Evolutionary conservation across 495 filamentous ascomycete species (phyloP), one percentile per base, ranked within the genome.

Genomic region (Aspergillus sclerotiicarbonarius): DNA sequence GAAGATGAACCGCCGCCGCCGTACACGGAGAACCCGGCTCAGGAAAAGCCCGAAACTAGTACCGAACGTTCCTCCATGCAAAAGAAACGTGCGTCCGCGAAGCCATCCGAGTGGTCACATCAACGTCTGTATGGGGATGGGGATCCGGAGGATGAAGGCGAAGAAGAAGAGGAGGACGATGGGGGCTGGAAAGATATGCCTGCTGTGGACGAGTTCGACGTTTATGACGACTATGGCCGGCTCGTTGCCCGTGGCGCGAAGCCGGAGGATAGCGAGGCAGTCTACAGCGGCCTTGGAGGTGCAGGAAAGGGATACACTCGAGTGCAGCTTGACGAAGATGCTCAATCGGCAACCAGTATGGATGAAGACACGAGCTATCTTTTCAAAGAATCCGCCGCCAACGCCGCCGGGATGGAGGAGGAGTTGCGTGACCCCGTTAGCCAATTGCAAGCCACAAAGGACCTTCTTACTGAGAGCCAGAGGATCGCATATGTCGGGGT

Each of bases 321-420:
- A 53, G 90, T 99, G 16, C 84, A 95, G 61, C 77, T 96, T 31
- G 94, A 98, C 65, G 94, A 99, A 57, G 94, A 99, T 74, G 91
- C 87, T 1, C 84, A 94, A 68, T 96, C 92, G 39, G 87, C 88
- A 45, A 98, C 91, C 10, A 96, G 92, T 74, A 85, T 99, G 86
- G 94, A 99, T 67, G 94, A 99, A 51, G 93, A 98, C 67, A 98
- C 95, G 2, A 85, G 89, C 52, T 99, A 99, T 67, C 80, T 99
- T 10, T 98, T 99, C 74, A 92, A 90, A 67, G 83, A 82, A 10
- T 68, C 74, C 51, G 76, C 76, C 33, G 81, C 76, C 32, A 89
- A 84, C 9, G 80, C 82, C 46, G 77, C 84, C 43, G 77, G 77
- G 51, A 76, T 89, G 25, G 89, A 88, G 25, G 92, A 95, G 19